These are phyloP conservation scores for Suhomyces vadensis DNA, from an alignment of 805 yeast genomes.

Conservation along the genomic window DNA sequence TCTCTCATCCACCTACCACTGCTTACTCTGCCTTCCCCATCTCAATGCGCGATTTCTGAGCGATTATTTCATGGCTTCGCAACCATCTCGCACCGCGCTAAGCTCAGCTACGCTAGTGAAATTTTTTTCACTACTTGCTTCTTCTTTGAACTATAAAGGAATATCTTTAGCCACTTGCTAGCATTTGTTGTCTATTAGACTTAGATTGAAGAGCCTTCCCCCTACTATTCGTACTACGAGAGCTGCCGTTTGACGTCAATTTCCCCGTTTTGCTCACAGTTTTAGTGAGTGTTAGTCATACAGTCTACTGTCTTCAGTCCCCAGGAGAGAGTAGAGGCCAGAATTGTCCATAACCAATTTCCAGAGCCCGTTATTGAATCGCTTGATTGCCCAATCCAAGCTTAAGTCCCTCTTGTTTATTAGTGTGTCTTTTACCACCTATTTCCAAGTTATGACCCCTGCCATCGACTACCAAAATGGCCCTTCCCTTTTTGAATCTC, in stretches of 20 bases:
- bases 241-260: slow-evolving; percentile 47
- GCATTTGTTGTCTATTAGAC: slow-evolving; percentile 1
- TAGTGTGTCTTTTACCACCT: neutral
- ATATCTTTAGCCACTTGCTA: neutral
- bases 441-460: slow-evolving; percentile 22
- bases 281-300: slow-evolving; percentile 23
- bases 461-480: slow-evolving; percentile 17
- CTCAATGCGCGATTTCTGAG: neutral
- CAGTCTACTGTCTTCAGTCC: slow-evolving; percentile 8
- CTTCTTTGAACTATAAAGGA: slow-evolving; percentile 1
- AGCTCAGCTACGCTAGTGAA: neutral
- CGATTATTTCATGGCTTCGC: slow-evolving; percentile 1
- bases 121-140: neutral
- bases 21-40: neutral
- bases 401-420: too few relatives aligned
- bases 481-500: slow-evolving; percentile 6
- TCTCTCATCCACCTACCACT: too few relatives aligned
- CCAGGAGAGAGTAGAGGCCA: slow-evolving; percentile 10
- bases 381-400: too few relatives aligned
- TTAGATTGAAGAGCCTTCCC: slow-evolving; percentile 7
- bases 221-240: slow-evolving; percentile 28
- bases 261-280: slow-evolving; percentile 30
- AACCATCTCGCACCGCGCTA: slow-evolving; percentile 1
- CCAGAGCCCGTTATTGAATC: too few relatives aligned
- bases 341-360: slow-evolving; percentile 1